Evolutionary conservation across 2,329 filamentous ascomycete species (phyloP), one percentile per base, ranked within the genome.

Genomic region (Drechslerella coelobrocha): DNA sequence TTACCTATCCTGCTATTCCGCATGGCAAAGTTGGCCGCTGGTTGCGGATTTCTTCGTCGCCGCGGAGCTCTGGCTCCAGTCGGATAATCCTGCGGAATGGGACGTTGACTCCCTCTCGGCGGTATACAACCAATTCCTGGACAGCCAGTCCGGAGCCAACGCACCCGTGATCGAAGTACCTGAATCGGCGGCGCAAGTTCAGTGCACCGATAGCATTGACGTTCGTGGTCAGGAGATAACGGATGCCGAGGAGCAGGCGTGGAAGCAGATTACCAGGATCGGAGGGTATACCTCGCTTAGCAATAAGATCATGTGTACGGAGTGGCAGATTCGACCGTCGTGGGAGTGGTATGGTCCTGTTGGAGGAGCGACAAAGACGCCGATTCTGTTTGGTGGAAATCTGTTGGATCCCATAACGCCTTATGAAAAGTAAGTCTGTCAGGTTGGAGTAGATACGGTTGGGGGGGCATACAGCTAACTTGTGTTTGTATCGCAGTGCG

Each of bases 291-390:
- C 51, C 2, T 41, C 45, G 21, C 8, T 69, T 2, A 10, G 4
- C 8, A 12, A 5, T 2, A 59, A 48, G 34, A 57, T 69, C 14
- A 6, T 21, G 1, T 69, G 65, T 19, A 52, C 37, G 14, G 39
- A 39, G 6, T 69, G 65, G 65, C 37, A 55, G 24, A 62, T 69
- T 19, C 50, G 65, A 4, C 65, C 65, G 19, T 45, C 65, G 14
- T 69, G 65, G 65, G 57, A 69, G 37, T 69, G 65, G 65, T 61
- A 57, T 34, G 65, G 57, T 2, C 65, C 65, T 8, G 47, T 69
- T 8, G 65, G 65, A n/a, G 57, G 65, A 12, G 4, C 7, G 4
- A 61, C 65, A 2, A 60, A 61, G 17, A 69, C 65, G 2, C 65
- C 65, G 2, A 69, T 69, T 8, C 27, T 69, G 2, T 65, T 72